phyloP scores from a whole-genome alignment of 306 rosid species.

The Coriaria nepalensis region DNA sequence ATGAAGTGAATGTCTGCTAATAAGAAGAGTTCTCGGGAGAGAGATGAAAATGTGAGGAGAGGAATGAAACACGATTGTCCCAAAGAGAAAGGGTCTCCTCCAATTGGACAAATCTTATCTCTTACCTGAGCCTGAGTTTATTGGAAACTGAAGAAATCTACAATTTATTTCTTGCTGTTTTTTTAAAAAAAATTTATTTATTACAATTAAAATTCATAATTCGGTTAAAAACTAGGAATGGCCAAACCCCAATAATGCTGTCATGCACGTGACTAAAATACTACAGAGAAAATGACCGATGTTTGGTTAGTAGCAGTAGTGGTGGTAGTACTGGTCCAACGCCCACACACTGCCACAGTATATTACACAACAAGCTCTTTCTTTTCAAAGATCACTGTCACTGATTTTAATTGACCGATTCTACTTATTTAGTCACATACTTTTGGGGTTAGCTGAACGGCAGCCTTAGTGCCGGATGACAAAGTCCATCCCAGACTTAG shows the following conservation, averaged over 20 bases:
- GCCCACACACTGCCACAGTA: not conserved
- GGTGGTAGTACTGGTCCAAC: not conserved
- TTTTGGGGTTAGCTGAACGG: too few species aligned
- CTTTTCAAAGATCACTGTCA: too few species aligned
- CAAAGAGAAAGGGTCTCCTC: constrained; percentile 20
- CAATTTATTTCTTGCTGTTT: not conserved
- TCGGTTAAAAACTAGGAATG: constrained; percentile 28
- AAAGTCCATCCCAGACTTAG: too few species aligned
- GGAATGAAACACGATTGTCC: constrained; percentile 52
- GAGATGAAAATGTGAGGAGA: constrained; percentile 39
- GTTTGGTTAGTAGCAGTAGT: too few species aligned
- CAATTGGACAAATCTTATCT: constrained; percentile 75
- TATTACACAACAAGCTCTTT: not conserved
- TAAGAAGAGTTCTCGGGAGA: too few species aligned
- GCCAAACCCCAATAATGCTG: constrained; percentile 42
- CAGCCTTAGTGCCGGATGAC: too few species aligned
- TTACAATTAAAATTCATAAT: not conserved
- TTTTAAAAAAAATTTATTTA: constrained; percentile 6
- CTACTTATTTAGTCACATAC: too few species aligned
- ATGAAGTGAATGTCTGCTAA: too few species aligned
- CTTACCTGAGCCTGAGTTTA: constrained; percentile 21
- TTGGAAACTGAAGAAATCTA: constrained; percentile 44
- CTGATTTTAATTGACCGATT: too few species aligned
- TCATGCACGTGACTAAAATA: constrained; percentile 51
- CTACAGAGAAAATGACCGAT: not conserved